A percentile compares a stretch with the other conserved stretches of the same genome.
These are phyloP conservation scores for Pichia kudriavzevii DNA, from an alignment of 1,139 yeast genomes.

Conservation along the genomic window DNA sequence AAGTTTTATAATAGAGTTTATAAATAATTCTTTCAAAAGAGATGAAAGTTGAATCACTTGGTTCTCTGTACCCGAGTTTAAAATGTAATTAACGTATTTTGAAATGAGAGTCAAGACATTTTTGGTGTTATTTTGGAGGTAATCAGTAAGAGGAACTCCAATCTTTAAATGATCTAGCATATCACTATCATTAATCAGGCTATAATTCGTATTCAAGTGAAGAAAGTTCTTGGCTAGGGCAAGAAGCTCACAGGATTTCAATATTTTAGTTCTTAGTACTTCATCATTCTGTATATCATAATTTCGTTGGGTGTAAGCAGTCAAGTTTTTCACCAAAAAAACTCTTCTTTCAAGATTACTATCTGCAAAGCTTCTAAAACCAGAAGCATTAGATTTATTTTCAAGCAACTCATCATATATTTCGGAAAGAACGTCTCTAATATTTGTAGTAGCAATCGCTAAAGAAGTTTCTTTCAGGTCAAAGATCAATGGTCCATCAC, in stretches of 20 bases:
- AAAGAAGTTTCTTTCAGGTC: conserved; percentile 33
- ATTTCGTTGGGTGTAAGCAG: conserved; percentile 40
- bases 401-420: conserved; percentile 48
- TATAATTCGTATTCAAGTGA: too few species aligned
- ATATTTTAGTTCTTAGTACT: conserved; percentile 31
- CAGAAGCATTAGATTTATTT: conserved; percentile 15
- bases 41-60: conserved; percentile 7
- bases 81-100: conserved; percentile 1
- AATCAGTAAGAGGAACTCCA: conserved; percentile 1
- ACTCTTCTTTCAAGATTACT: conserved; percentile 38
- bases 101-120: conserved; percentile 7
- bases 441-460: conserved; percentile 29
- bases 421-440: conserved; percentile 42
- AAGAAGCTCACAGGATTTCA: conserved; percentile 49
- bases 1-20: conserved; percentile 18
- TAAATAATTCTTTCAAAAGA: conserved; percentile 16
- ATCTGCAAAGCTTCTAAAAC: conserved; percentile 30
- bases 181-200: conserved; percentile 6
- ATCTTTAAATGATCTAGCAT: conserved; percentile 3
- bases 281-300: conserved; percentile 28
- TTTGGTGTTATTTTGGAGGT: conserved; percentile 1
- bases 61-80: conserved; percentile 5
- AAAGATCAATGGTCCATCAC: conserved; percentile 50
- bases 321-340: conserved; percentile 35
- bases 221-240: conserved; percentile 37